Evolutionary conservation across 495 filamentous ascomycete genomes (phyloP), one percentile per base, ranked within the genome.

Genomic region (Hypoxylon cercidicola): DNA sequence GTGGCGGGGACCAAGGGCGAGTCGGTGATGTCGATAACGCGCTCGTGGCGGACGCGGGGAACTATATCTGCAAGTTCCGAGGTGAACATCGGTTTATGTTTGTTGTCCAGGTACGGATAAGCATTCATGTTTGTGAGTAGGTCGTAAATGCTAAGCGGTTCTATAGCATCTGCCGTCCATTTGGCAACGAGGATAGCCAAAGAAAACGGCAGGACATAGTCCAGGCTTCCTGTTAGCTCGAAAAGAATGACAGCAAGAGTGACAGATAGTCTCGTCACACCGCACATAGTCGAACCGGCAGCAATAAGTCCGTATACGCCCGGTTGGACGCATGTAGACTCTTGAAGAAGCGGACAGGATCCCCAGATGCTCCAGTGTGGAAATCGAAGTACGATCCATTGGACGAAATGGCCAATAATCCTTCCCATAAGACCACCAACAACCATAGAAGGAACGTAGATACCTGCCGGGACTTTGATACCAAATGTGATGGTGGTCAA

Each of bases 401-500:
- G 95, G 0, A 96, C 89, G 9, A 87, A 65, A 71, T 97, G 93
- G 1, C 95, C 95, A 49, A 97, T 87, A 13, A 93, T 86, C 2
- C 95, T 90, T 30, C 95, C 95, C 81, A 96, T 88, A 39, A 99
- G 80, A 72, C 95, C 95, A 57, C 95, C 95, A 45, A 97, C 92
- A 30, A 99, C 95, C 95, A 99, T 99, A 66, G 92, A 96, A 3
- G 95, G 95, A 0, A 99, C 93, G 67, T 98, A 99, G 61, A 99
- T 97, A 30, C 95, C 95, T 2, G 93, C 92, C 9, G 95, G 95
- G 2, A 97, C 89, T 76, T 99, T 99, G 71, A 96, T 92, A 1
- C 93, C 93, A 72, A 97, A 97, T 0, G 93, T 96, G 57, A 96
- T 86, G 40, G 88, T 88, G 0, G 95, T 99, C 21, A 99, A 77